Evolutionary conservation across 768 basidiomycete species (phyloP).

Genomic region (Mycena albidolilacea): DNA sequence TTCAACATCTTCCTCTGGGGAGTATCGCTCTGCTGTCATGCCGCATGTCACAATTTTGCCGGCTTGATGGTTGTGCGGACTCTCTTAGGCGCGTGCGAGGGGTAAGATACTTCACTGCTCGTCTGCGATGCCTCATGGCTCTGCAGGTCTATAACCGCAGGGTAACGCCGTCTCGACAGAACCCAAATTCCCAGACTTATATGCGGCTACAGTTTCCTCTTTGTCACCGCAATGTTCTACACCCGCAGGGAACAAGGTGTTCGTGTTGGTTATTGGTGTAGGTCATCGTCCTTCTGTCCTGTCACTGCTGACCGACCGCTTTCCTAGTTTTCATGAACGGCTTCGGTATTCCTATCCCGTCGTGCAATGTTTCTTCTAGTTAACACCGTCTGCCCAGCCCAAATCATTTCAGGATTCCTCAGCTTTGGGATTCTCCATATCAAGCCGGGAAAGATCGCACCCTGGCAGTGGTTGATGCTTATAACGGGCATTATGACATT

Average conservation of each 20-base stretch:
- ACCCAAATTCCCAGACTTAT: not conserved
- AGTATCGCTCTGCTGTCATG: constrained; percentile 69
- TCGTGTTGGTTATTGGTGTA: constrained; percentile 87
- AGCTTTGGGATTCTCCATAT: constrained; percentile 67
- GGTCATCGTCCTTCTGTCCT: constrained; percentile 42
- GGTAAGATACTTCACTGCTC: constrained; percentile 39
- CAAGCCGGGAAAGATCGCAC: constrained; percentile 57
- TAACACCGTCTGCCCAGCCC: constrained; percentile 50
- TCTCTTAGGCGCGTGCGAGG: constrained; percentile 81
- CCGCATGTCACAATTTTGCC: constrained; percentile 79
- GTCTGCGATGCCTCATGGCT: not conserved
- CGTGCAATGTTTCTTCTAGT: not conserved
- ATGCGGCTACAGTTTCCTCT: constrained; percentile 62
- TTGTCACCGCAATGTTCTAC: constrained; percentile 88
- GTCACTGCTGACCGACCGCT: not conserved
- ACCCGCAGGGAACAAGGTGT: constrained; percentile 80
- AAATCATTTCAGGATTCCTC: constrained; percentile 68
- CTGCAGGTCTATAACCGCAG: constrained; percentile 78
- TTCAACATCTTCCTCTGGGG: constrained; percentile 82
- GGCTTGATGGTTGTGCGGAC: constrained; percentile 77
- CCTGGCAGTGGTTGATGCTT: constrained; percentile 66
- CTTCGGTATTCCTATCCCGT: constrained; percentile 59
- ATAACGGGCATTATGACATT: not conserved
- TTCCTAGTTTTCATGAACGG: constrained; percentile 81
- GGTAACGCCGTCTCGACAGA: not conserved